These are phyloP conservation scores for Rhypophila decipiens DNA, from an alignment of 495 filamentous ascomycete species.

Conservation along the genomic window DNA sequence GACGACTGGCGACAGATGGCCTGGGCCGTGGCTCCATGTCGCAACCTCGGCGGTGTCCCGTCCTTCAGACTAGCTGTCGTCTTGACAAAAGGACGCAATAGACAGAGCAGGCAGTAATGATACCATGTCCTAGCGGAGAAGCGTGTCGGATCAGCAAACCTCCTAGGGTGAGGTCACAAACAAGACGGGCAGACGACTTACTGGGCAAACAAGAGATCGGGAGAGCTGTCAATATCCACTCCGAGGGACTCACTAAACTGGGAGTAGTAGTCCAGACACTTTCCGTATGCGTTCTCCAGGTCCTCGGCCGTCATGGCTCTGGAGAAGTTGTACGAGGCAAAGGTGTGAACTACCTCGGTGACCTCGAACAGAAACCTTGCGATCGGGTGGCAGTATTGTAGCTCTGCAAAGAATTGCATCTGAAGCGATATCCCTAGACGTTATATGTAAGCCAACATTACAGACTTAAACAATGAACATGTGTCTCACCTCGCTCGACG, in stretches of 20 bases:
- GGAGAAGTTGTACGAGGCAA: conserved; percentile 20
- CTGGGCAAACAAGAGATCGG: conserved; percentile 21
- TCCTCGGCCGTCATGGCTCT: conserved; percentile 20
- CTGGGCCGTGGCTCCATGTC: conserved; percentile 5
- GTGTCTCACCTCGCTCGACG: conserved; percentile 19
- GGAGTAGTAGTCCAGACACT: conserved; percentile 11
- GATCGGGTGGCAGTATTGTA: conserved; percentile 15
- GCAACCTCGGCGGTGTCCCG: conserved; percentile 8
- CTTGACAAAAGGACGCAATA: conserved; percentile 19
- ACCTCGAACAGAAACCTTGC: conserved; percentile 20
- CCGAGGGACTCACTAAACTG: conserved; percentile 3
- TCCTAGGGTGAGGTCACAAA: neutral
- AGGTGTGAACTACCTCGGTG: conserved; percentile 20
- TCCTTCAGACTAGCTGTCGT: conserved; percentile 13
- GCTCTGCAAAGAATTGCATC: conserved; percentile 17
- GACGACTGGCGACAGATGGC: conserved; percentile 17
- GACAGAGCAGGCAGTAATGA: conserved; percentile 20
- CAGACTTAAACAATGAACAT: neutral
- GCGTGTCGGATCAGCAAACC: neutral
- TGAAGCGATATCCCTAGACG: conserved; percentile 18
- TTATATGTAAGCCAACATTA: neutral
- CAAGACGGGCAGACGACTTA: neutral
- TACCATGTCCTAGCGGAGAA: conserved; percentile 18
- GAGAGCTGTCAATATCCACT: neutral
- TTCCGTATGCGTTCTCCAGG: conserved; percentile 19